Base-by-base conservation (phyloP, 2,329 filamentous ascomycete species). In the Neophaeococcomyces aloes region DNA sequence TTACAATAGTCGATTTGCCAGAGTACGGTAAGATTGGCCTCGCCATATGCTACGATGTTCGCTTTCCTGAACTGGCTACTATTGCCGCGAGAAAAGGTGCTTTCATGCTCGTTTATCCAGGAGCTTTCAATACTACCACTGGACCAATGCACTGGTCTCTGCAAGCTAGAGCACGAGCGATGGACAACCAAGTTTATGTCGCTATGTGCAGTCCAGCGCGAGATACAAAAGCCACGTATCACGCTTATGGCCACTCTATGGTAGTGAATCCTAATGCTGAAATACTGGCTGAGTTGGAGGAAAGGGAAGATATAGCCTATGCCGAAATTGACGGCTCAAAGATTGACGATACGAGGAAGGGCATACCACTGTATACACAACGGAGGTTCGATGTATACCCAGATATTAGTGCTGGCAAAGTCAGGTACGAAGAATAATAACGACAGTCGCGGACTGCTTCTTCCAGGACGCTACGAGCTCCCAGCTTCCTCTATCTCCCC, bases 1-100 rank as follows among this genome's bases (percentile, higher is more conserved):
- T 95, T 48, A 94, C 89, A 0, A 65, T 96, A 3, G 72, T 96
- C 19, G 83, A 94, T 53, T 69, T 95, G 23, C 86, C 88, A 2
- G 86, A 83, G 52, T 94, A 94, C 63, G 91, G 91, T 47, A 82
- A 78, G 61, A 76, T 98, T 49, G 87, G 78, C 3, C 69, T 98
- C 3, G 88, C 85, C 25, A 96, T 98, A 60, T 98, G 91, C 74
- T 98, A 98, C 67, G 91, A 98, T 65, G 78, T 98, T 44, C 86
- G 91, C 31, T 98, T 98, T 69, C 89, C 91, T 0, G 91, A 96
- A 66, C 72, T 94, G 8, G 91, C 87, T 2, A 91, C 78, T 60
- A 81, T 96, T 45, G 89, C 89, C 0, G 86, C 89, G 15, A 75
- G 91, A 25, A 79, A 79, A 53, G 87, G 83, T n/a, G 83, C 79